Evolutionary conservation across 2,329 filamentous ascomycete species (phyloP).

Genomic region (Calonectria leucothoes): DNA sequence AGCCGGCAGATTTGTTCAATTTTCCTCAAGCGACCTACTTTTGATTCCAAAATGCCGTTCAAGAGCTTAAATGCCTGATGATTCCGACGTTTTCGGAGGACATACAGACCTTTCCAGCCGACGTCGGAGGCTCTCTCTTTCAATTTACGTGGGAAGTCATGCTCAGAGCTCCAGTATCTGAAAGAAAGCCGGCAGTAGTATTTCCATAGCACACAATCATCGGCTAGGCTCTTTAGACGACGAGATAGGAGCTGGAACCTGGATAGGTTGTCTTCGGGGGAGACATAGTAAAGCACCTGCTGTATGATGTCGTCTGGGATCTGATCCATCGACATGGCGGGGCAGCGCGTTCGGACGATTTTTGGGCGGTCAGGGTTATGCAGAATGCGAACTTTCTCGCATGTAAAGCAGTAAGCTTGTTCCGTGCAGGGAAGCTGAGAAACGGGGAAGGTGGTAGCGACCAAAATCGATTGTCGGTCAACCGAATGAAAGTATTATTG

Average conservation of each 20-base stretch:
- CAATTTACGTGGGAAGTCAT: slow-evolving; percentile 70
- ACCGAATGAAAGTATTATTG: slow-evolving; percentile 29
- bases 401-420: background rate
- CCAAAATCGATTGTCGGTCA: background rate
- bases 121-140: slow-evolving; percentile 63
- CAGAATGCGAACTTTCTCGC: slow-evolving; percentile 7
- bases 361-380: slow-evolving; percentile 20
- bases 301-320: slow-evolving; percentile 90
- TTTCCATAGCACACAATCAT: slow-evolving; percentile 84
- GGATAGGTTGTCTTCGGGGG: slow-evolving; percentile 64
- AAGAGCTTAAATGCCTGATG: slow-evolving; percentile 64
- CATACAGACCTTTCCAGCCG: slow-evolving; percentile 80
- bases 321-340: slow-evolving; percentile 52
- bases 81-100: slow-evolving; percentile 66
- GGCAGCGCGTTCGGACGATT: slow-evolving; percentile 23
- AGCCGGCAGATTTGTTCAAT: slow-evolving; percentile 77
- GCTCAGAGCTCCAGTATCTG: slow-evolving; percentile 78
- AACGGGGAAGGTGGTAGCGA: background rate
- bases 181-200: slow-evolving; percentile 77
- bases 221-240: slow-evolving; percentile 73
- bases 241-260: slow-evolving; percentile 67
- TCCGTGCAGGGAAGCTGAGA: background rate
- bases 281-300: slow-evolving; percentile 75
- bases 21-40: slow-evolving; percentile 75
- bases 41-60: slow-evolving; percentile 76